Evolutionary conservation across 148 eudicot genomes (phyloP).

Genomic region (Rheum nobile): DNA sequence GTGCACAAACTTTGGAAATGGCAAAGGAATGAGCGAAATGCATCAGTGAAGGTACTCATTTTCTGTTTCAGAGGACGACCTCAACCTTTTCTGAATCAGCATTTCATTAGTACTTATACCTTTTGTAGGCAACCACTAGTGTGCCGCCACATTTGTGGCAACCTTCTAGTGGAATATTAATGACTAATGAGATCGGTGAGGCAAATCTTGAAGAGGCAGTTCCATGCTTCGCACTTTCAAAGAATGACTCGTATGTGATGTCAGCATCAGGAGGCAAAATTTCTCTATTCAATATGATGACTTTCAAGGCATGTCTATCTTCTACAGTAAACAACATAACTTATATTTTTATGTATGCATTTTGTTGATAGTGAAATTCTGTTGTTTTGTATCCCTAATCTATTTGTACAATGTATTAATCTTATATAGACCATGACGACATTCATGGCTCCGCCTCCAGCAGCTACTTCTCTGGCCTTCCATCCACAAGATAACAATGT

Average conservation of each 20-base stretch:
- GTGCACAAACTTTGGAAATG: slow-evolving; percentile 42
- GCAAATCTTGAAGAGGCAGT: slow-evolving; percentile 21
- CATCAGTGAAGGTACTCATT: slow-evolving; percentile 23
- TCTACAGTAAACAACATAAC: not conserved
- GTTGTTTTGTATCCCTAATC: not conserved
- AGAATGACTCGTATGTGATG: slow-evolving; percentile 47
- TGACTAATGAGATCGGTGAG: slow-evolving; percentile 33
- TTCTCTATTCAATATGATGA: slow-evolving; percentile 34
- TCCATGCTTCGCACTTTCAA: slow-evolving; percentile 44
- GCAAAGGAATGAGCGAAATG: slow-evolving; percentile 21
- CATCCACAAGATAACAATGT: slow-evolving; percentile 39
- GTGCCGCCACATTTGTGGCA: slow-evolving; percentile 34
- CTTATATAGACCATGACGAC: slow-evolving; percentile 29
- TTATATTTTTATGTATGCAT: not conserved
- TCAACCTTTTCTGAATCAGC: not conserved
- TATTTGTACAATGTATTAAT: not conserved
- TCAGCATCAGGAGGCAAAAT: slow-evolving; percentile 47
- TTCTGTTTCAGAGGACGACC: not conserved
- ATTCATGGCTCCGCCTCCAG: slow-evolving; percentile 35
- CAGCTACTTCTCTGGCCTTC: slow-evolving; percentile 36
- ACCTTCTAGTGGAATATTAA: slow-evolving; percentile 33
- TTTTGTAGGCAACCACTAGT: slow-evolving; percentile 24
- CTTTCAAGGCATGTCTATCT: slow-evolving; percentile 25
- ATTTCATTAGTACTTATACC: not conserved
- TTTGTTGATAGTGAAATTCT: not conserved